Conservation (phyloP, 306 rosid species). For the Cucumis hystrix region DNA sequence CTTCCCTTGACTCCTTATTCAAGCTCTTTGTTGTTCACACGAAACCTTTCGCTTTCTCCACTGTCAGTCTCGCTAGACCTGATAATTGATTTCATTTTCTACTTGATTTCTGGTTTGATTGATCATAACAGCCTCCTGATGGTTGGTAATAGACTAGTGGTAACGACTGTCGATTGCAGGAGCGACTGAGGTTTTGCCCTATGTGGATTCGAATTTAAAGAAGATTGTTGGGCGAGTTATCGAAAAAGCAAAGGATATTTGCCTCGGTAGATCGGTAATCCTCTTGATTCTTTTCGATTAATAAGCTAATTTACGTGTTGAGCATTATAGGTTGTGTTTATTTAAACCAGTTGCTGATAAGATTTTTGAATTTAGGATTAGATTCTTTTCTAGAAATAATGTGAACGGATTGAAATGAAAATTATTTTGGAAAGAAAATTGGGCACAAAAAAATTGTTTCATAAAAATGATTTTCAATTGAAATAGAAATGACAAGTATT, state of each 20-base stretch:
- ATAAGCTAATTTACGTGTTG: not conserved
- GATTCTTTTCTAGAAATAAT: not conserved
- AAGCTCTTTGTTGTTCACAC: conserved; percentile 34
- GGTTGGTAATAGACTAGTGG: not conserved
- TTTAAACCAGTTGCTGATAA: not conserved
- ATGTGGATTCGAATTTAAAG: conserved; percentile 25
- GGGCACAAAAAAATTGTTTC: not conserved
- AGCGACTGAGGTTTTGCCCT: conserved; percentile 5
- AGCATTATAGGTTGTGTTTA: not conserved
- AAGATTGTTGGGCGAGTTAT: conserved; percentile 19
- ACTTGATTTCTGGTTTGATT: not conserved
- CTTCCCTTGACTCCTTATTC: no score
- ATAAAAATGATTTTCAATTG: not conserved
- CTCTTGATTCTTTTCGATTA: not conserved
- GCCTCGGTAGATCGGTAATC: conserved; percentile 28
- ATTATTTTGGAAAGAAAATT: not conserved
- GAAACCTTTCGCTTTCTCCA: conserved; percentile 19
- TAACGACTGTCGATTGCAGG: not conserved
- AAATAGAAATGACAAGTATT: not conserved
- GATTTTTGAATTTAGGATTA: not conserved
- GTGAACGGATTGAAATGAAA: not conserved
- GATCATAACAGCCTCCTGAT: not conserved
- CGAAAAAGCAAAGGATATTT: conserved; percentile 31
- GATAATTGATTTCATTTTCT: conserved; percentile 11
- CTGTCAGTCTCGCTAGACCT: conserved; percentile 16